phyloP scores from a whole-genome alignment of 306 rosid genomes.

The Gynostemma pentaphyllum region DNA sequence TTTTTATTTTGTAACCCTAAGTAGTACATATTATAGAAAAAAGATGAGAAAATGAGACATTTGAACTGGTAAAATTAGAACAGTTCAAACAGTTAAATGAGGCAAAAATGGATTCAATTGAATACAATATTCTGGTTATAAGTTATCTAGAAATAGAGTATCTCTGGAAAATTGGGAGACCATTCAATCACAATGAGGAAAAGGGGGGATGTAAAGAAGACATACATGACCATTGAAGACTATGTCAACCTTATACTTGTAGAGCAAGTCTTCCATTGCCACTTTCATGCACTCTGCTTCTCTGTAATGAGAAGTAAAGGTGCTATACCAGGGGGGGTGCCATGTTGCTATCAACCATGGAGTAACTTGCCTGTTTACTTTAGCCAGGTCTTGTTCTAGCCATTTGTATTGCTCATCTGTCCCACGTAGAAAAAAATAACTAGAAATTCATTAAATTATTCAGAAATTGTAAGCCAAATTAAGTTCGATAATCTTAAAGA shows the following conservation, averaged over 20 bases:
- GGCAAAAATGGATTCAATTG: not conserved
- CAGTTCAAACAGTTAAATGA: not conserved
- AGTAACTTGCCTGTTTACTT: constrained; percentile 58
- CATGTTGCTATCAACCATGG: constrained; percentile 91
- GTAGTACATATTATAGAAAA: no score
- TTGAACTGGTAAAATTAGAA: not conserved
- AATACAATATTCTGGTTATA: not conserved
- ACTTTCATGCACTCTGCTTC: constrained; percentile 93
- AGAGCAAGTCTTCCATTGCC: constrained; percentile 68
- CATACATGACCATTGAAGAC: constrained; percentile 91
- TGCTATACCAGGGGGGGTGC: constrained; percentile 96
- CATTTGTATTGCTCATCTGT: constrained; percentile 74
- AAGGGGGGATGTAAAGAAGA: not conserved
- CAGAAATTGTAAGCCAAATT: not conserved
- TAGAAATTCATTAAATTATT: not conserved
- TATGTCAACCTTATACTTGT: constrained; percentile 54
- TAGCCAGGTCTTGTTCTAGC: constrained; percentile 70
- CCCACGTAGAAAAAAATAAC: not conserved
- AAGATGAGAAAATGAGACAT: not conserved
- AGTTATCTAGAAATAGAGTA: not conserved
- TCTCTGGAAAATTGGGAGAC: not conserved
- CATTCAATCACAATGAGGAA: not conserved
- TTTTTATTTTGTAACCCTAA: no score
- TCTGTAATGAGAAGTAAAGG: constrained; percentile 68
- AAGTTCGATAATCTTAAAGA: not conserved